Percentiles rank a stretch among this genome's conserved stretches.
phyloP scores from a whole-genome alignment of 1,284 basidiomycete species.

The Chalciporus sp. region DNA sequence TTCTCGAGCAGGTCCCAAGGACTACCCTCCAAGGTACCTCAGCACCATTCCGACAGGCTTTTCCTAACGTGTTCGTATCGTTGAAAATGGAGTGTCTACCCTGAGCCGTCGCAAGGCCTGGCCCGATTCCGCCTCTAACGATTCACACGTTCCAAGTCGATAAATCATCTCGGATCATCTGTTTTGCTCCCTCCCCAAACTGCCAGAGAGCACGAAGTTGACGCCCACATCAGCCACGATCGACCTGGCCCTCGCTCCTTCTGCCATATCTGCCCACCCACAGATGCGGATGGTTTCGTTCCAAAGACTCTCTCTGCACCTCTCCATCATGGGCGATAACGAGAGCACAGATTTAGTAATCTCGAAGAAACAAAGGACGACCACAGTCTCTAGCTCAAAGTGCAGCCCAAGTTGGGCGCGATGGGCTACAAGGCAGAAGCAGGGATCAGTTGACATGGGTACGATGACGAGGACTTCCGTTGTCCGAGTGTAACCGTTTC shows the following conservation, averaged over 20 bases:
- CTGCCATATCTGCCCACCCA: neutral
- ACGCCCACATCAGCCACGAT: slow-evolving; percentile 27
- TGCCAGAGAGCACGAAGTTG: slow-evolving; percentile 68
- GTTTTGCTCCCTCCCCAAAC: slow-evolving; percentile 47
- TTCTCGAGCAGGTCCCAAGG: slow-evolving; percentile 45
- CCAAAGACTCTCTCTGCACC: slow-evolving; percentile 41
- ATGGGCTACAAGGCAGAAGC: slow-evolving; percentile 73
- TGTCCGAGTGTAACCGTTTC: no score
- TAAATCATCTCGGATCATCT: slow-evolving; percentile 51
- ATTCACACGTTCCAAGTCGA: slow-evolving; percentile 55
- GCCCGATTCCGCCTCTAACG: slow-evolving; percentile 47
- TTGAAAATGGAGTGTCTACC: slow-evolving; percentile 5
- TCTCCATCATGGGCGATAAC: slow-evolving; percentile 34
- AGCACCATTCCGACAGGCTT: slow-evolving; percentile 16
- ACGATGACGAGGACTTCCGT: no score
- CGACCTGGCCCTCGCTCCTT: slow-evolving; percentile 8
- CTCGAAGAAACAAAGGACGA: slow-evolving; percentile 47
- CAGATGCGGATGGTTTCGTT: slow-evolving; percentile 19
- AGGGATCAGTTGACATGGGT: slow-evolving; percentile 60
- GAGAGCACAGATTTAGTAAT: slow-evolving; percentile 30
- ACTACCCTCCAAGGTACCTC: slow-evolving; percentile 32
- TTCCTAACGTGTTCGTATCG: slow-evolving; percentile 13
- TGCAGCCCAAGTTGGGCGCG: slow-evolving; percentile 50
- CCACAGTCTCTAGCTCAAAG: slow-evolving; percentile 48
- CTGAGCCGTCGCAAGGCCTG: slow-evolving; percentile 34